Conservation (phyloP, 2,329 filamentous ascomycete genomes). For the Leptographium lundbergii region DNA sequence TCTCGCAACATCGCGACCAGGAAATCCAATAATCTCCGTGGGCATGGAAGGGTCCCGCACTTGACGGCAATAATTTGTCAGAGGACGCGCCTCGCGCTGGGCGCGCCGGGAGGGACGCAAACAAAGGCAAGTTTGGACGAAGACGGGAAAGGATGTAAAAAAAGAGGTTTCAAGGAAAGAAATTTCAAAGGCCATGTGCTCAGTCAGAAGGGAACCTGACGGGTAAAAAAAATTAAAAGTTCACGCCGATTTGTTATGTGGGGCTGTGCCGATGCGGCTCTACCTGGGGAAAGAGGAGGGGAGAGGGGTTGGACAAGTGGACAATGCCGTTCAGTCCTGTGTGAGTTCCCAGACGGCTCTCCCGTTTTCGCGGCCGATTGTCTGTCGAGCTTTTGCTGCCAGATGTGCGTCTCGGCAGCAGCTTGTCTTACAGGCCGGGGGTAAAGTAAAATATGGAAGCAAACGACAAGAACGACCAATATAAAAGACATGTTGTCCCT, state of each 20-base stretch:
- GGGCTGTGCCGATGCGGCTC: constrained; percentile 12
- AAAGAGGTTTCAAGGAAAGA: background rate
- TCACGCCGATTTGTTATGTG: constrained; percentile 10
- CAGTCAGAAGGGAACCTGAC: background rate
- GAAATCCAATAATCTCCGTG: no score
- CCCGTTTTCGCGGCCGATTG: background rate
- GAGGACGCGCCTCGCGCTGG: background rate
- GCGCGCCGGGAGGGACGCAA: background rate
- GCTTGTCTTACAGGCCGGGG: background rate
- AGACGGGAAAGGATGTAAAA: background rate
- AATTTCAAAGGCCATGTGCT: background rate
- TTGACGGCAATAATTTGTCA: background rate
- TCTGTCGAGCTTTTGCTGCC: background rate
- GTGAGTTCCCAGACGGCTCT: background rate
- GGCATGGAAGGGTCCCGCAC: background rate
- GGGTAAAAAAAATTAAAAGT: constrained; percentile 7
- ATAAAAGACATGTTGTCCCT: background rate
- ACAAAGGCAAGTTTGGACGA: background rate
- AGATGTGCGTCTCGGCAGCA: background rate
- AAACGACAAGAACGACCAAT: background rate
- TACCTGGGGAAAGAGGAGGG: constrained; percentile 1
- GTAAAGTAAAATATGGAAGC: background rate
- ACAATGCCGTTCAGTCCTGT: constrained; percentile 1
- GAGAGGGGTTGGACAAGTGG: background rate
- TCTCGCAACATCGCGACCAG: background rate